phyloP scores from a whole-genome alignment of 768 basidiomycete species.

The Xerocomellus chrysenteron region DNA sequence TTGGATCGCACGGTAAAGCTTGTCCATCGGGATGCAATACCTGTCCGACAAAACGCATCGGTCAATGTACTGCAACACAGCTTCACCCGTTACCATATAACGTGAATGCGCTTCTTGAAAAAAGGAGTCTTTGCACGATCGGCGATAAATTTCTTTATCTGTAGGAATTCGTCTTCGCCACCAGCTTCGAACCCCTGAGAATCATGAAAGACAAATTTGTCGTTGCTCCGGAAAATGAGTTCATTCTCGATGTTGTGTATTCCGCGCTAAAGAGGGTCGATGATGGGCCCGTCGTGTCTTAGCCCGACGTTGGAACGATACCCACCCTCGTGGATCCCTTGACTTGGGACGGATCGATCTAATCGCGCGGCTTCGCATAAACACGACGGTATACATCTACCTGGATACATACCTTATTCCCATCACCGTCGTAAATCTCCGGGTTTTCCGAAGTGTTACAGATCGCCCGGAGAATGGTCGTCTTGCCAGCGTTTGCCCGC shows the following conservation, averaged over 20 bases:
- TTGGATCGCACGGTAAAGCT: not conserved
- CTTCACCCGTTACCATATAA: no score
- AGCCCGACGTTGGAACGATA: no score
- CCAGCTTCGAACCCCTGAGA: not conserved
- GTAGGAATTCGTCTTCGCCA: no score
- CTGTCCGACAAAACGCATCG: not conserved
- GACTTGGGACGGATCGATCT: conserved; percentile 4
- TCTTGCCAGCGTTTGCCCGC: conserved; percentile 8
- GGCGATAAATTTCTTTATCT: no score
- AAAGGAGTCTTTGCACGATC: no score
- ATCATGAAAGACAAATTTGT: conserved; percentile 6
- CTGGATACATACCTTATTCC: not conserved
- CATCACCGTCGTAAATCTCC: conserved; percentile 2
- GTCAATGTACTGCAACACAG: no score
- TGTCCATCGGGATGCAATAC: conserved; percentile 11
- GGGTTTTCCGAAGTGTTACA: conserved; percentile 2
- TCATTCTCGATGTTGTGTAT: not conserved
- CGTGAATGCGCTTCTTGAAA: no score
- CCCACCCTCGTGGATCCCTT: not conserved
- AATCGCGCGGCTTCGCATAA: not conserved
- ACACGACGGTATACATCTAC: no score
- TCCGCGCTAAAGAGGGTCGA: not conserved
- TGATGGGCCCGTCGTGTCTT: no score
- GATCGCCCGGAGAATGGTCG: conserved; percentile 2
- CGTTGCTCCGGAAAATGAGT: conserved; percentile 1